Percentiles rank a stretch among this genome's conserved stretches.
These are phyloP conservation scores for Verbena officinalis DNA, from an alignment of 257 asterid genomes.

Conservation along the genomic window DNA sequence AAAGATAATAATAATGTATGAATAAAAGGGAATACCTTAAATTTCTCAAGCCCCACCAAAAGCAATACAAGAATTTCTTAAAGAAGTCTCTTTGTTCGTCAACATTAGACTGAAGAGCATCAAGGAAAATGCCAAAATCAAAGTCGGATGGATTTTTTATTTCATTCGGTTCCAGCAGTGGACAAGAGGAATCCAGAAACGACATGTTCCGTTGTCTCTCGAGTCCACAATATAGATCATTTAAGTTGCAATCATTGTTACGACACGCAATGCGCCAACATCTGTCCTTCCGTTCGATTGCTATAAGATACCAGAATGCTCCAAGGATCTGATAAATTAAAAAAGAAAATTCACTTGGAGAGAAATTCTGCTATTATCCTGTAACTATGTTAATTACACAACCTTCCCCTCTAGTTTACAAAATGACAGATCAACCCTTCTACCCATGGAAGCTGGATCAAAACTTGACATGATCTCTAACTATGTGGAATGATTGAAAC, in stretches of 20 bases:
- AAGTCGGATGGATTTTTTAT: slow-evolving; percentile 37
- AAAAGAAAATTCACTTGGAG: too few relatives aligned
- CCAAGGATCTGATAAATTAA: slow-evolving; percentile 45
- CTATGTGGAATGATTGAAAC: too few relatives aligned
- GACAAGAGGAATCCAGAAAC: slow-evolving; percentile 49
- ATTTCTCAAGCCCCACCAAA: slow-evolving; percentile 84
- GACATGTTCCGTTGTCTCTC: slow-evolving; percentile 4
- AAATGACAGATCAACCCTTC: too few relatives aligned
- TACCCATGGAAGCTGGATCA: too few relatives aligned
- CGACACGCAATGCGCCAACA: slow-evolving; percentile 60
- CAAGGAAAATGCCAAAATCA: slow-evolving; percentile 68
- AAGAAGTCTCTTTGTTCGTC: slow-evolving; percentile 42
- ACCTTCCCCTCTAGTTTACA: too few relatives aligned
- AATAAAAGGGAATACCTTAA: slow-evolving; percentile 46
- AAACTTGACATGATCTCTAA: too few relatives aligned
- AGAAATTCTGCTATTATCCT: too few relatives aligned
- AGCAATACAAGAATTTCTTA: slow-evolving; percentile 55
- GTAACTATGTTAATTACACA: too few relatives aligned
- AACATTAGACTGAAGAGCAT: slow-evolving; percentile 58
- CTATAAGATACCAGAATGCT: slow-evolving; percentile 67
- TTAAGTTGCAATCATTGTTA: slow-evolving; percentile 7
- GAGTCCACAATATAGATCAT: slow-evolving; percentile 43
- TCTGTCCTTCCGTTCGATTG: slow-evolving; percentile 56
- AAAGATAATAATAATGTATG: neutral
- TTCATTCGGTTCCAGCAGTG: slow-evolving; percentile 39